Base-by-base conservation (phyloP, 1,284 basidiomycete species). In the Moniliophthora roreri region DNA sequence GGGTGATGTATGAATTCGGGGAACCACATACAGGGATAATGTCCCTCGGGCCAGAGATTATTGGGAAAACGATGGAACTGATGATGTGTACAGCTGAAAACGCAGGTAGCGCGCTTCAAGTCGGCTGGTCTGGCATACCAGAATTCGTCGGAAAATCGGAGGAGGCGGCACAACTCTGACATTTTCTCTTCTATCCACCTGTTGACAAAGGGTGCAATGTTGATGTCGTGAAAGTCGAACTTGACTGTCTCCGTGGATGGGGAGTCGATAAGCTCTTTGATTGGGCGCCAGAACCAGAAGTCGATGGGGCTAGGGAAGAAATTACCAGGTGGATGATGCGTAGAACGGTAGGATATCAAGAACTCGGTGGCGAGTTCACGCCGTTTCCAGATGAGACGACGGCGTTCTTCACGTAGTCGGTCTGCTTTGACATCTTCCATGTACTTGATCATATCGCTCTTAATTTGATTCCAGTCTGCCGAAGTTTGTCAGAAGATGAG, bases 1-100 rank as follows among this genome's bases (percentile, higher is more conserved):
- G 58, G 57, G 53, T 73, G 71, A 42, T 67, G 59, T 11, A 71
- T 46, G 53, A 69, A 66, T 37, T 72, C 66, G 2, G 69, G 70
- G 21, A 38, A 57, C 48, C 48, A 57, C 55, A 54, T 57, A 10
- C 18, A 47, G 7, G 34, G 41, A 44, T 42, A 42, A 9, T 28
- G 51, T 61, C 67, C 53, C 21, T 58, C 56, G 39, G 56, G 28
- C 9, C 48, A 40, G 34, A 32, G 28, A 6, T 41, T 28, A 16
- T 55, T 36, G 23, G 48, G 50, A 42, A 40, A 49, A 24, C 41
- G 23, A 23, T 52, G 38, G 32, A 16, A 32, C 13, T 6, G n/a
- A n/a, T 37, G 21, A 28, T 58, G 45, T 21, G 53, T 48, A 47
- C 63, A 65, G 2, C 49, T 41, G 50, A 65, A 62, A 16, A 64